Evolutionary conservation across 495 filamentous ascomycete genomes (phyloP).

Genomic region (Aspergillus diversus): DNA sequence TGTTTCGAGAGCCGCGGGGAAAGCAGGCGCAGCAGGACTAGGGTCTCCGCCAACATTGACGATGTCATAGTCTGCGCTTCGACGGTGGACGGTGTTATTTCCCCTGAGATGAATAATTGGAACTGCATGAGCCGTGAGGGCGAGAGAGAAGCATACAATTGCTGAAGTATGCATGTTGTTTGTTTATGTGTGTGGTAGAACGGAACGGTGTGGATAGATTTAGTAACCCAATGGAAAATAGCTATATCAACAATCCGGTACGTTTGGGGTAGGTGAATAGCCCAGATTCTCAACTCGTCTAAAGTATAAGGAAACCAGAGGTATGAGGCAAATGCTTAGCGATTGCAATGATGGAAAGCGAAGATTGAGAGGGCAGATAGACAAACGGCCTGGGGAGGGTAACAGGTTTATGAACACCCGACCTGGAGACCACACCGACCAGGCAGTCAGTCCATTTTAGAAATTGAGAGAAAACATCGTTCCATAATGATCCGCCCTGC

Average conservation of each 20-base stretch:
- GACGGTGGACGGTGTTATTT: conserved; percentile 34
- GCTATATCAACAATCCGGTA: too few species aligned
- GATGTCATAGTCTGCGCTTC: conserved; percentile 45
- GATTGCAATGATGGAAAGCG: neutral
- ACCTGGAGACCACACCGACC: conserved; percentile 1
- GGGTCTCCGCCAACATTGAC: conserved; percentile 51
- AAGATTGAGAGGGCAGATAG: neutral
- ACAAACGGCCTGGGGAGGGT: neutral
- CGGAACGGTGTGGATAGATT: too few species aligned
- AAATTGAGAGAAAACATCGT: conserved; percentile 1
- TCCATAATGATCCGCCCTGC: conserved; percentile 19
- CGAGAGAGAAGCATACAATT: conserved; percentile 34
- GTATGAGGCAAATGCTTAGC: too few species aligned
- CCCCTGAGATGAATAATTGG: conserved; percentile 35
- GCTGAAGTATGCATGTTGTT: conserved; percentile 40
- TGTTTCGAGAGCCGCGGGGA: conserved; percentile 34
- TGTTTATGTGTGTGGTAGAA: too few species aligned
- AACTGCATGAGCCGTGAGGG: conserved; percentile 36
- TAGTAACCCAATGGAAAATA: too few species aligned
- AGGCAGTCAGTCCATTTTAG: neutral
- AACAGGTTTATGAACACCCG: conserved; percentile 18
- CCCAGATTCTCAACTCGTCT: neutral
- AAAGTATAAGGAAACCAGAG: neutral
- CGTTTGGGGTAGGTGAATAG: neutral
- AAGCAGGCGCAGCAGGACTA: conserved; percentile 29